Base-by-base conservation (phyloP, 495 filamentous ascomycete genomes). In the Cudoniella acicularis region DNA sequence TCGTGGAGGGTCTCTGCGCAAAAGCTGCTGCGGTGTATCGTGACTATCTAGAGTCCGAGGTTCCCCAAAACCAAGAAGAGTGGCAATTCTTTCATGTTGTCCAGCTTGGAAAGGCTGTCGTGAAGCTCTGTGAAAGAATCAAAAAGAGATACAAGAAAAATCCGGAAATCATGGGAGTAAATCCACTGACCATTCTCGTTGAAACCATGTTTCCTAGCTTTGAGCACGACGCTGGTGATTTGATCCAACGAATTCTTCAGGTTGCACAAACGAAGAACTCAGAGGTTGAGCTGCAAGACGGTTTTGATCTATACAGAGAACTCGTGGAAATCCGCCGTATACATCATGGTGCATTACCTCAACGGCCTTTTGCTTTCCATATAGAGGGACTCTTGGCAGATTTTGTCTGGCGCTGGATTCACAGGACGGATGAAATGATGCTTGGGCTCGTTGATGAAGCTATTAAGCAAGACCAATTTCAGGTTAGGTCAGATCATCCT, bases 321-420 rank as follows among this genome's bases (percentile, higher is more conserved):
- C 78, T 99, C 40, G 83, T 91, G 10, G 87, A 87, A 63, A 88
- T 97, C 49, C 86, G 92, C 9, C 79, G 82, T 13, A 89, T 96
- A 42, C 90, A 95, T 70, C 72, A 74, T 3, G 81, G 86, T 49
- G 83, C 84, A 27, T 79, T 96, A 27, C 89, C 89, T 0, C 69
- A 72, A 48, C 70, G 72, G 49, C 75, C 76, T 3, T 99, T 97
- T 69, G 86, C 84, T 10, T 95, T 96, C 69, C 80, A 89, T 60
- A 83, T 99, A 45, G 95, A 99, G 72, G 83, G 82, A 43, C 73
- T 94, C 16, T 78, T 99, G 8, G 89, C 88, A 56, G 87, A 88
- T 23, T 99, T 98, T 70, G 93, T 96, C 23, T 96, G 92, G 92
- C 84, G 89, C 24, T 99, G 92, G 92, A 89, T 99, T 59, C 80